Conservation (phyloP, 768 basidiomycete genomes). For the Suillus americanus region DNA sequence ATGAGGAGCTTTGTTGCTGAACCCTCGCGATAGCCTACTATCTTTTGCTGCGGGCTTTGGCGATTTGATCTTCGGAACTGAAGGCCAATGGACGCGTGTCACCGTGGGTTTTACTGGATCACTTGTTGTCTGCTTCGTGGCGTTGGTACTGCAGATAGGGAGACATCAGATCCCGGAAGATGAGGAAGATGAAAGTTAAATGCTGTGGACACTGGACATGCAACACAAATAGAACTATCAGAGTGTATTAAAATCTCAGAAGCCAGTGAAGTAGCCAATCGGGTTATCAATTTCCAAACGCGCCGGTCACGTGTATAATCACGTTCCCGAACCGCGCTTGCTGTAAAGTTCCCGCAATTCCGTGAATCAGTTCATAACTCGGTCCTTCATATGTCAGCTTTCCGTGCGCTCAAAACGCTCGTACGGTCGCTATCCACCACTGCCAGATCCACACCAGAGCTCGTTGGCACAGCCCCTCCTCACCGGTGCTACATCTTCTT, state of each 20-base stretch:
- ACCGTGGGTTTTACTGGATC: neutral
- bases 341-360: neutral
- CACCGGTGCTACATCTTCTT: constrained; percentile 60
- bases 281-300: neutral
- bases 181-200: neutral
- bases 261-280: neutral
- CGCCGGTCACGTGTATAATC: neutral
- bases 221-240: neutral
- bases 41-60: neutral
- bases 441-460: constrained; percentile 10
- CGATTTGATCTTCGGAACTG: neutral
- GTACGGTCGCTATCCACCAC: neutral
- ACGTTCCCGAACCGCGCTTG: neutral
- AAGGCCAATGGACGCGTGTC: neutral
- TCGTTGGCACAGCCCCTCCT: constrained; percentile 51
- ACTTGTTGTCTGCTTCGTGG: neutral
- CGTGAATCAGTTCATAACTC: neutral
- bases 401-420: constrained; percentile 1
- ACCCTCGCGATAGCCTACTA: neutral
- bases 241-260: neutral
- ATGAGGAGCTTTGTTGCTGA: neutral
- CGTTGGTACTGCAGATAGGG: neutral
- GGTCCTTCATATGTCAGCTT: neutral
- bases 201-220: neutral
- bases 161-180: neutral